Percentiles rank a stretch among this genome's conserved stretches.
phyloP scores from a whole-genome alignment of 2,329 filamentous ascomycete genomes.

The Xylariaceae sp. region DNA sequence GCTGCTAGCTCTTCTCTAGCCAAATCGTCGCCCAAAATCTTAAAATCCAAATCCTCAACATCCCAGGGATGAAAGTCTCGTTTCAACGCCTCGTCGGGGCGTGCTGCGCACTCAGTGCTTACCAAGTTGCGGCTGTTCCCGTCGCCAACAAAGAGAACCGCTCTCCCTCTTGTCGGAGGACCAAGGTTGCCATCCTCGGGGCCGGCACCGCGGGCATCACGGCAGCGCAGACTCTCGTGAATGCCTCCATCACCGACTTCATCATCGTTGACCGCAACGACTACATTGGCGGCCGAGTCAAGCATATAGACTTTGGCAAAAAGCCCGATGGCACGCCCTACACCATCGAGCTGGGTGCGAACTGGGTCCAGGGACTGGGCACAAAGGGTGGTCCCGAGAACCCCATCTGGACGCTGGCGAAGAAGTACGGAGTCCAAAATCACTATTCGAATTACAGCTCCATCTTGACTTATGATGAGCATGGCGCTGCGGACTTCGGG shows the following conservation, averaged over 20 bases:
- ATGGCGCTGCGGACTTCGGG: conserved; percentile 47
- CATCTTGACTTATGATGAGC: conserved; percentile 56
- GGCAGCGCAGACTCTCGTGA: conserved; percentile 56
- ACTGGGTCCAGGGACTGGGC: conserved; percentile 47
- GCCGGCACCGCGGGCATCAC: conserved; percentile 59
- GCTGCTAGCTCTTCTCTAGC: neutral
- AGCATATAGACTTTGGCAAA: conserved; percentile 52
- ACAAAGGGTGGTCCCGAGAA: conserved; percentile 42
- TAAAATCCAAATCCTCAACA: neutral
- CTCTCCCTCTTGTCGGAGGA: conserved; percentile 27
- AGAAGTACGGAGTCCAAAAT: conserved; percentile 53
- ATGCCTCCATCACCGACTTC: conserved; percentile 58
- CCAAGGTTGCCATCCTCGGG: conserved; percentile 43
- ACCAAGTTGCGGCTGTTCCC: conserved; percentile 6
- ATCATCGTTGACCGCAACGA: conserved; percentile 59
- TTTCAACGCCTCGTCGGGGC: conserved; percentile 6
- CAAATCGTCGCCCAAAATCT: neutral
- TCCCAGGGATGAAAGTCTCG: conserved; percentile 4
- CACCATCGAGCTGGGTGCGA: conserved; percentile 59
- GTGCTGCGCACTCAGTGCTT: conserved; percentile 4
- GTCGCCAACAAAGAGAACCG: neutral
- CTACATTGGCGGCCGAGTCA: conserved; percentile 56
- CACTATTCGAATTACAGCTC: conserved; percentile 53
- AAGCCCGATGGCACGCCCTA: conserved; percentile 46
- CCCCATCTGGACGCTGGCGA: conserved; percentile 56